Evolutionary conservation across 2,329 filamentous ascomycete species (phyloP), one percentile per base, ranked within the genome.

Genomic region (Aspergillus tamarii): DNA sequence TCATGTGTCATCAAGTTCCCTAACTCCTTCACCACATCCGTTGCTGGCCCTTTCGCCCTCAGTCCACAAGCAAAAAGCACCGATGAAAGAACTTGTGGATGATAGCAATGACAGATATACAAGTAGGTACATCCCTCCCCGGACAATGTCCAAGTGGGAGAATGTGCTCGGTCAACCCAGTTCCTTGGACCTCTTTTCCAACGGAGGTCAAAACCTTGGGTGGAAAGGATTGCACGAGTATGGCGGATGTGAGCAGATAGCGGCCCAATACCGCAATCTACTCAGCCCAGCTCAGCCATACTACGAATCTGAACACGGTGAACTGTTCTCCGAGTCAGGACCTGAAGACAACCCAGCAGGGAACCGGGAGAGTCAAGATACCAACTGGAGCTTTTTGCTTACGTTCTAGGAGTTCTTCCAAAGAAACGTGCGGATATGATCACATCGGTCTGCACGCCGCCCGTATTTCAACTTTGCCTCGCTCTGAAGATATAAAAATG

Each of bases 281-380:
- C 52, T 66, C 19, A 56, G 50, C 48, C 48, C 61, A 34, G 43
- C 14, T 19, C 28, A 21, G 11, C 39, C 39, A 43, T 55, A 67
- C 28, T 60, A 58, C 26, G 57, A 57, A 16, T 67, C 65, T 23
- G 69, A 68, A 19, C 59, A 59, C 14, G 46, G 26, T 11, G 50
- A 34, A 21, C 16, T 21, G 26, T 21, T 12, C 52, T 23, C 52
- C 19, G 30, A 11, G 11, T 23, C 52, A 23, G 30, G 14, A 7
- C 3, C 23, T 12, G 52, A 21, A n/a, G 50, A 32, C 50, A 26
- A 16, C n/a, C 32, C 32, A 11, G 14, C 5, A 9, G 19, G 16
- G 4, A 26, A 26, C 16, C n/a, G 12, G 19, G n/a, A 26, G 11
- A 36, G 19, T 11, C 12, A 23, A 16, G 32, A 39, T 12, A 55